phyloP scores from a whole-genome alignment of 345 rosid species.

The Citropsis articulata region DNA sequence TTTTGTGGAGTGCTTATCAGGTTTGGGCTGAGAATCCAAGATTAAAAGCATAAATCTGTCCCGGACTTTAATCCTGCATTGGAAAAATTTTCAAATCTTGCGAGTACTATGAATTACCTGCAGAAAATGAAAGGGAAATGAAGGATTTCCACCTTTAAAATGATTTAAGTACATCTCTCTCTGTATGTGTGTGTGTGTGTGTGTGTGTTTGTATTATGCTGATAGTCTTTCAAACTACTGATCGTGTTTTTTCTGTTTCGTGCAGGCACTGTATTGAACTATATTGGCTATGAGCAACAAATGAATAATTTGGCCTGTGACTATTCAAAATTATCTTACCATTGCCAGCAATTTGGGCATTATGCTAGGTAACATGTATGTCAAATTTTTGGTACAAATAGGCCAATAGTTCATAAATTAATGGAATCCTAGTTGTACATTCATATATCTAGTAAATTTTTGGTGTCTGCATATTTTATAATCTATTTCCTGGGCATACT shows the following conservation, averaged over 20 bases:
- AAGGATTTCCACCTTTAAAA: not conserved
- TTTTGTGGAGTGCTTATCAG: too few species aligned
- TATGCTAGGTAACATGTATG: conserved; percentile 44
- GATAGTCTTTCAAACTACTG: not conserved
- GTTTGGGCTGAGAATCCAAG: too few species aligned
- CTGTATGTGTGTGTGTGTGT: not conserved
- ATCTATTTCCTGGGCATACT: not conserved
- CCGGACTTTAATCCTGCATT: too few species aligned
- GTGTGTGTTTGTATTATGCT: not conserved
- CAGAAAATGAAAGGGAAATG: not conserved
- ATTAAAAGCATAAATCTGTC: too few species aligned
- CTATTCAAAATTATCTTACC: conserved; percentile 54
- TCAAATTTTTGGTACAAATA: conserved; percentile 2
- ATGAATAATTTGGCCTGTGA: conserved; percentile 23
- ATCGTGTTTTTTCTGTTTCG: conserved; percentile 2
- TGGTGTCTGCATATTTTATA: not conserved
- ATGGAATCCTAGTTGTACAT: conserved; percentile 2
- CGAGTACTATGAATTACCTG: not conserved
- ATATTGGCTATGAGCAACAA: conserved; percentile 48
- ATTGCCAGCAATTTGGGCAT: conserved; percentile 59
- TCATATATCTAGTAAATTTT: not conserved
- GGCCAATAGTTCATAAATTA: not conserved
- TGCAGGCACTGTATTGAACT: conserved; percentile 52
- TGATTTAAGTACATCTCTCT: not conserved
- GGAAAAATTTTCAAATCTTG: too few species aligned